These are phyloP conservation scores for Fusarium albosuccineum DNA, from an alignment of 2,329 filamentous ascomycete species.

Conservation along the genomic window DNA sequence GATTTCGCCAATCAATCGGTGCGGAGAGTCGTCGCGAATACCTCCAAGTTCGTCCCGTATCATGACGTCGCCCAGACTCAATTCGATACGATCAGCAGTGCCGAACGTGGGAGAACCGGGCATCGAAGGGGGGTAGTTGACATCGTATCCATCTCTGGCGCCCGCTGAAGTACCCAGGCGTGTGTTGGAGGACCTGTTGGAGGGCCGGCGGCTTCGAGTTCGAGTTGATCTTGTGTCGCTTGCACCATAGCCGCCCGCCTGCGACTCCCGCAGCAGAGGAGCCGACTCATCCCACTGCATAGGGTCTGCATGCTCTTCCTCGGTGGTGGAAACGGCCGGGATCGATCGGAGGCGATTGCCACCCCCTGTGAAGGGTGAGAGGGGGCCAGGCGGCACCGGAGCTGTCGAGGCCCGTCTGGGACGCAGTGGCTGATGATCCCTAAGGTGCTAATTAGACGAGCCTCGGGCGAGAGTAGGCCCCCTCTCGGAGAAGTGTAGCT, in stretches of 20 bases:
- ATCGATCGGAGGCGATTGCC: constrained; percentile 54
- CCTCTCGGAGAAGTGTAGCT: not conserved
- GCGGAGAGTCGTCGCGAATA: constrained; percentile 50
- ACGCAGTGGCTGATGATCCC: constrained; percentile 72
- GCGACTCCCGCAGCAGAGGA: constrained; percentile 64
- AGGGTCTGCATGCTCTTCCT: constrained; percentile 63
- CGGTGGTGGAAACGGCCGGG: constrained; percentile 52
- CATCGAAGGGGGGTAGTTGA: constrained; percentile 78
- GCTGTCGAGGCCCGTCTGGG: constrained; percentile 71
- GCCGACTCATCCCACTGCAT: constrained; percentile 62
- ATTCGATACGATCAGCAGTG: constrained; percentile 61
- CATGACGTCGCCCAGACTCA: constrained; percentile 78
- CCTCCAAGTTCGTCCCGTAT: constrained; percentile 72
- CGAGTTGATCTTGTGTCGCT: constrained; percentile 53
- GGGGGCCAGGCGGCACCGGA: constrained; percentile 51
- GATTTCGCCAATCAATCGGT: constrained; percentile 47
- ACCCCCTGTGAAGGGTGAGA: constrained; percentile 48
- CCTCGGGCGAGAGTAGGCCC: not conserved
- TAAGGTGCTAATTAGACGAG: constrained; percentile 43
- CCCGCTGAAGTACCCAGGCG: constrained; percentile 52
- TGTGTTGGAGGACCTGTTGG: constrained; percentile 65
- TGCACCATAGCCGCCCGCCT: constrained; percentile 57
- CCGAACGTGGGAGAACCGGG: constrained; percentile 71
- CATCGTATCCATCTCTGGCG: constrained; percentile 66
- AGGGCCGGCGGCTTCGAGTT: constrained; percentile 60